A percentile compares a stretch with the other conserved stretches of the same genome.
These are phyloP conservation scores for Jimgerdemannia flammicorona DNA, from an alignment of 192 early-diverging fungal genomes.

Conservation along the genomic window DNA sequence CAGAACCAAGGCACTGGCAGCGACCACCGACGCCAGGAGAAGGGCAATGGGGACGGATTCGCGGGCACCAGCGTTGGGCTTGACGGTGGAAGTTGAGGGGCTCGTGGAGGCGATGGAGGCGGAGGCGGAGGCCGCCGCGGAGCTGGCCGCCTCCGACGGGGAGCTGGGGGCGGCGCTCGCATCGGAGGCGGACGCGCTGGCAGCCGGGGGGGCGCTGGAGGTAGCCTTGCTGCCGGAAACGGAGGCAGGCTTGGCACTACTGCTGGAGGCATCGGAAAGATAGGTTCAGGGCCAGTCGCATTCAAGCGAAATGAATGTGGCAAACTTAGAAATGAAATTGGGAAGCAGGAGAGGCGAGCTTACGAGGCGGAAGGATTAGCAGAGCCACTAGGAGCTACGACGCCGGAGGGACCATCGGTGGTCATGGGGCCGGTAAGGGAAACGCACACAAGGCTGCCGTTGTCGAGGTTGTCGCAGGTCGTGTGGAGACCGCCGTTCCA, in stretches of 20 bases:
- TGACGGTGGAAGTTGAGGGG: not conserved
- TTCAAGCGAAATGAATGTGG: too few relatives aligned
- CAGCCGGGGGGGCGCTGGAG: not conserved
- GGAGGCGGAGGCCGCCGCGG: not conserved
- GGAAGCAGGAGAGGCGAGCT: too few relatives aligned
- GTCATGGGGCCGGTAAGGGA: not conserved
- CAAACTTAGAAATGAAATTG: too few relatives aligned
- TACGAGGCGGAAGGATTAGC: not conserved
- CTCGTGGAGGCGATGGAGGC: not conserved
- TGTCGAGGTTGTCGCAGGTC: slow-evolving; percentile 3
- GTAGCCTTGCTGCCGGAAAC: not conserved
- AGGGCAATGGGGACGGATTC: not conserved
- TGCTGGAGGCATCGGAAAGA: too few relatives aligned
- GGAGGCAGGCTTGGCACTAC: not conserved
- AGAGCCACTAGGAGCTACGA: not conserved
- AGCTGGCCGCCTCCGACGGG: not conserved
- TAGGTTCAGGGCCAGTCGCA: too few relatives aligned
- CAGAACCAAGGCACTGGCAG: not conserved
- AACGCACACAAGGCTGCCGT: not conserved
- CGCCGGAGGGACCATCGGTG: not conserved
- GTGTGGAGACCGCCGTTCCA: slow-evolving; percentile 6
- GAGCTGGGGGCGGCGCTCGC: not conserved
- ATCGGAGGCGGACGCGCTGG: not conserved
- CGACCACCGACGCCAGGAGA: not conserved
- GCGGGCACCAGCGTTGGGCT: not conserved